Evolutionary conservation across 495 filamentous ascomycete species (phyloP).

Genomic region (Geopyxis carbonaria): DNA sequence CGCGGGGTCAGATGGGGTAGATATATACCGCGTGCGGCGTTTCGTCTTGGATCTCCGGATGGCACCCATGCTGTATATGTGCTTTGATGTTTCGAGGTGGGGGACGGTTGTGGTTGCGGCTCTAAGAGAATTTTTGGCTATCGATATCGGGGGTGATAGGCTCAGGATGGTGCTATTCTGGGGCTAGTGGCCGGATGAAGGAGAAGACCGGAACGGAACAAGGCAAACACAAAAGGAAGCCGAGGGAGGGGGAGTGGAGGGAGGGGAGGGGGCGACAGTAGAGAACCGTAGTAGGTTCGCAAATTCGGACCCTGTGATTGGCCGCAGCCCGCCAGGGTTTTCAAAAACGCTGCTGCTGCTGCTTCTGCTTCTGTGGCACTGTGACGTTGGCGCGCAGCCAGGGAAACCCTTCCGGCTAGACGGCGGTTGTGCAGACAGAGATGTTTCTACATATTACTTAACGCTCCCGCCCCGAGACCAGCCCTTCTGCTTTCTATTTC

Average conservation of each 20-base stretch:
- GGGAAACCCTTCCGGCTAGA: background rate
- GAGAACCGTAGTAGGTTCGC: too few species aligned
- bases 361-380: background rate
- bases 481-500: constrained; percentile 32
- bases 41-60: constrained; percentile 41
- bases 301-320: constrained; percentile 1
- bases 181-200: too few species aligned
- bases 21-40: constrained; percentile 38
- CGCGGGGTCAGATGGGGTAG: background rate
- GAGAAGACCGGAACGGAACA: too few species aligned
- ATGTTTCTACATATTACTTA: too few species aligned
- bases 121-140: too few species aligned
- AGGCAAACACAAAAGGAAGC: too few species aligned
- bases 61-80: constrained; percentile 34
- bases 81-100: background rate
- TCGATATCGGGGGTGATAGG: too few species aligned
- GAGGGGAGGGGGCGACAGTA: too few species aligned
- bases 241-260: too few species aligned
- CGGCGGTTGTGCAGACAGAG: too few species aligned
- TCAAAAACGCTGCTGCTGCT: background rate
- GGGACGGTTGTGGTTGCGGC: background rate
- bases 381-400: constrained; percentile 1
- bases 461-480: constrained; percentile 25
- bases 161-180: too few species aligned
- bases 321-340: constrained; percentile 1